Conservation (phyloP, 768 basidiomycete genomes). For the Baorangia bicolor region DNA sequence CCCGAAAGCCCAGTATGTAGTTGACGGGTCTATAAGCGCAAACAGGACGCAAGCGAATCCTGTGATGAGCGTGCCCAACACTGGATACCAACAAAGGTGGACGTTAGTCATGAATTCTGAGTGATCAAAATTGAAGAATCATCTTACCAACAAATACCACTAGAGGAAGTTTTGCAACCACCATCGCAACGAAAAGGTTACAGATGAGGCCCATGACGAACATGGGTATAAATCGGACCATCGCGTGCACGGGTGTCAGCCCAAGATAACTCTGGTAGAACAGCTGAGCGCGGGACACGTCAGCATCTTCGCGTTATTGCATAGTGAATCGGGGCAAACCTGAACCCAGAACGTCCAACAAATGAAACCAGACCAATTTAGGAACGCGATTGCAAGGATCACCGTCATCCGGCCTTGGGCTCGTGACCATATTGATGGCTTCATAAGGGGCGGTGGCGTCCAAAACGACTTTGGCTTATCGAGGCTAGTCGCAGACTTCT, state of each 20-base stretch:
- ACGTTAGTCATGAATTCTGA: background rate
- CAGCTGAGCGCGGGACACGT: constrained; percentile 38
- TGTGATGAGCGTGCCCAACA: constrained; percentile 58
- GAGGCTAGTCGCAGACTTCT: constrained; percentile 26
- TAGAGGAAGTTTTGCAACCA: constrained; percentile 55
- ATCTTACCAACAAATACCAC: constrained; percentile 54
- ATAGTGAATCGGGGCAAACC: constrained; percentile 21
- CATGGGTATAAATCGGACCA: constrained; percentile 72
- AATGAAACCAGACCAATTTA: constrained; percentile 60
- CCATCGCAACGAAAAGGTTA: constrained; percentile 62
- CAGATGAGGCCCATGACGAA: constrained; percentile 60
- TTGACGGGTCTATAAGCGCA: constrained; percentile 57
- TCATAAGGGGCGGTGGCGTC: constrained; percentile 64
- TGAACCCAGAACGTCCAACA: constrained; percentile 54
- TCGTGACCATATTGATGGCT: constrained; percentile 59
- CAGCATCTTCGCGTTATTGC: background rate
- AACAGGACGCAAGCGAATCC: constrained; percentile 60
- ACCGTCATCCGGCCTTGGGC: constrained; percentile 60
- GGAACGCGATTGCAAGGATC: constrained; percentile 61
- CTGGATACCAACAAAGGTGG: constrained; percentile 26
- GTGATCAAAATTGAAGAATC: too few species aligned
- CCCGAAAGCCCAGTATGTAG: constrained; percentile 71
- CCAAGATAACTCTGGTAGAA: constrained; percentile 69
- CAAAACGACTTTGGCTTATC: constrained; percentile 26
- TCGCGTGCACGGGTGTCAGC: constrained; percentile 56